Evolutionary conservation across 768 basidiomycete species (phyloP).

Genomic region (Russula dissimulans): DNA sequence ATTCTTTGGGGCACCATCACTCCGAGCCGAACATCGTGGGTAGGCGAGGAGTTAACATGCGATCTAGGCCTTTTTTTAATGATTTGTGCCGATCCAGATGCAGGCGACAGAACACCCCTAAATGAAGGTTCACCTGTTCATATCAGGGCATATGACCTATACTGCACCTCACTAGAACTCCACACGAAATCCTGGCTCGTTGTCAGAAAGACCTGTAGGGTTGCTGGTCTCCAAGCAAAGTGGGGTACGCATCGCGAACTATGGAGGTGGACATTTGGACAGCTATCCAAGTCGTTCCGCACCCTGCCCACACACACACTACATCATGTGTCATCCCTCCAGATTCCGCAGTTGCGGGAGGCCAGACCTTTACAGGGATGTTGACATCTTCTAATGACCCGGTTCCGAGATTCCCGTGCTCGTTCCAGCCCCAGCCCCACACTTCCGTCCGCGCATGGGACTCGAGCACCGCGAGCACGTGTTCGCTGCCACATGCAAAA

Average conservation of each 20-base stretch:
- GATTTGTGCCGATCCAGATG: too few relatives aligned
- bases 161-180: too few relatives aligned
- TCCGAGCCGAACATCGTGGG: too few relatives aligned
- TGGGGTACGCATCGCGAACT: neutral
- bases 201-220: too few relatives aligned
- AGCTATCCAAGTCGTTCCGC: conserved; percentile 43
- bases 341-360: conserved; percentile 21
- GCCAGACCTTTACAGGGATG: conserved; percentile 48
- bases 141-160: too few relatives aligned
- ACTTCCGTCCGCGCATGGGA: conserved; percentile 27
- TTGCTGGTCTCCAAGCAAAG: too few relatives aligned
- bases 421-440: conserved; percentile 97
- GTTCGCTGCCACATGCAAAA: conserved; percentile 69
- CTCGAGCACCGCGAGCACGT: conserved; percentile 42
- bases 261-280: neutral
- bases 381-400: conserved; percentile 48
- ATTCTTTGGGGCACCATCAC: too few relatives aligned
- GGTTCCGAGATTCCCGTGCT: conserved; percentile 86
- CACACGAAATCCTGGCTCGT: too few relatives aligned
- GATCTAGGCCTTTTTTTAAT: too few relatives aligned
- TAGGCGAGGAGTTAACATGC: too few relatives aligned
- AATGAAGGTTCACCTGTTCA: too few relatives aligned
- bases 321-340: neutral
- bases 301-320: conserved; percentile 38
- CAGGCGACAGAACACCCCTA: too few relatives aligned